Base-by-base conservation (phyloP, 805 yeast genomes). In the Grigorovia yakushimaensis region DNA sequence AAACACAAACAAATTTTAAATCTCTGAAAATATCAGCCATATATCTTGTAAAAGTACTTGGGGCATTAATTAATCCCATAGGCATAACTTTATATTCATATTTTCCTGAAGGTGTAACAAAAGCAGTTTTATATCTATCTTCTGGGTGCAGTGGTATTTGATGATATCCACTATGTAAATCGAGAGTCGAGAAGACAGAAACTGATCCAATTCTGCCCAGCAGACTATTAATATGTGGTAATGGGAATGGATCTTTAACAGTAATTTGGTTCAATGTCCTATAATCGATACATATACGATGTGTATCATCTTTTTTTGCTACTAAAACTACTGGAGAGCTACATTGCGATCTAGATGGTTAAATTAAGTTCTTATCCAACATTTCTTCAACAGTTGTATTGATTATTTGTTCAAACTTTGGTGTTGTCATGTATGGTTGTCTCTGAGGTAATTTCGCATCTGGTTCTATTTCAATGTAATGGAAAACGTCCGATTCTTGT, bases 21-120 rank as follows among this genome's bases (percentile, higher is more conserved):
- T 45, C 52, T 9, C 54, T 46, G 45, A 54, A 51, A 2, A 54
- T 15, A 21, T 50, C 54, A n/a, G 56, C 47, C 57, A 55, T 55
- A 38, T 51, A 51, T 2, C 55, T 22, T 6, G 52, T 47, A 41
- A 57, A 55, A 0, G 57, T 54, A 18, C 48, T 43, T 5, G 56
- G 56, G 3, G 56, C 54, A 36, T 54, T 53, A 2, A 43, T 44
- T 9, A 49, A 27, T 3, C 58, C 58, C 44, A 57, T 48, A 1
- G 54, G 58, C 57, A 56, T 53, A 1, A 51, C 57, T 17, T 36
- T 43, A 20, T 49, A 53, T 37, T 50, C 48, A 20, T 48, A 49
- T 24, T 54, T 45, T 19, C 55, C 55, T 13, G 35, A 24, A 15
- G 50, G 50, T 19, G 50, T 53, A 8, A 47, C 46, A 42, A 49